These are phyloP conservation scores for Coemansia brasiliensis DNA, from an alignment of 192 early-diverging fungal species.

Conservation along the genomic window DNA sequence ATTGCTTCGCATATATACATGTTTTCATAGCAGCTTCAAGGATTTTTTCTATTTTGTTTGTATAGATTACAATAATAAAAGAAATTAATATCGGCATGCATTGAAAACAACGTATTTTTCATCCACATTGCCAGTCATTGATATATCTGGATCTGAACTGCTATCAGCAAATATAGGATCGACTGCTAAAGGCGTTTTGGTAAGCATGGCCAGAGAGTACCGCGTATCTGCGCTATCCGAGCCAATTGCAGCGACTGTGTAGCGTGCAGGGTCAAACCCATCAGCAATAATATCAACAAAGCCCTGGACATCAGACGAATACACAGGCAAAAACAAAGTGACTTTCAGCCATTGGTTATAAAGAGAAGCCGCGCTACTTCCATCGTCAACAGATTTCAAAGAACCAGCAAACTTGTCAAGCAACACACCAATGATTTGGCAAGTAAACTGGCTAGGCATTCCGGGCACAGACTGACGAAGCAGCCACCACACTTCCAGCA, in stretches of 20 bases:
- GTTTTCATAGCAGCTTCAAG: conserved; percentile 55
- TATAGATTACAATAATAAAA: too few species aligned
- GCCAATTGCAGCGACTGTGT: conserved; percentile 11
- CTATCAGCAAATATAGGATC: conserved; percentile 23
- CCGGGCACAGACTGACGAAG: conserved; percentile 34
- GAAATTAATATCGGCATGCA: conserved; percentile 18
- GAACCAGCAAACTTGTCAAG: conserved; percentile 19
- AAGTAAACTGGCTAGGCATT: conserved; percentile 31
- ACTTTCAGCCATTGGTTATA: conserved; percentile 20
- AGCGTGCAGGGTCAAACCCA: conserved; percentile 39
- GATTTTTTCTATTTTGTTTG: not conserved
- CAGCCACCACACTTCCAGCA: conserved; percentile 44
- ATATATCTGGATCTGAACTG: not conserved
- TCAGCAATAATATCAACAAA: conserved; percentile 31
- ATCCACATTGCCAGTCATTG: not conserved
- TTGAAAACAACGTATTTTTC: conserved; percentile 38
- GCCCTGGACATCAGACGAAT: conserved; percentile 41
- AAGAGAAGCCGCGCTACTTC: not conserved
- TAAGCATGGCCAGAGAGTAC: conserved; percentile 19
- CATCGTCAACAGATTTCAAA: not conserved
- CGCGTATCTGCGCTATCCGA: not conserved
- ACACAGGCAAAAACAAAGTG: conserved; percentile 32
- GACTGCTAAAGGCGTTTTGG: conserved; percentile 33
- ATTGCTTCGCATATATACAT: conserved; percentile 86
- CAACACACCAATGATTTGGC: conserved; percentile 24